Conservation (phyloP, 2,329 filamentous ascomycete genomes). For the Aspergillus eucalypticola region DNA sequence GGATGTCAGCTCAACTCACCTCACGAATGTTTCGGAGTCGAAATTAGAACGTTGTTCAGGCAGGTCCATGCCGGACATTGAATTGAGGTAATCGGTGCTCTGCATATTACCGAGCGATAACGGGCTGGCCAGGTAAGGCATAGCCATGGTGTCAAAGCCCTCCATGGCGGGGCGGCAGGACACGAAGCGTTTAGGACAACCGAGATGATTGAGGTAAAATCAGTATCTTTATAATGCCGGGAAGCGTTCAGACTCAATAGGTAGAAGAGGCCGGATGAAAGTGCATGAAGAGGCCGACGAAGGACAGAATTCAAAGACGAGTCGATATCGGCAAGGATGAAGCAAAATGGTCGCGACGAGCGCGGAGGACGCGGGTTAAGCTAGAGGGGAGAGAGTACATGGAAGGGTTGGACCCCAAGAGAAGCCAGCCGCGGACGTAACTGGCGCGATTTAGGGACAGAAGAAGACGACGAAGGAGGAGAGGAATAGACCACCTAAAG, state of each 20-base stretch:
- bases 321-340: conserved; percentile 1
- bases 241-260: background rate
- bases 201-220: background rate
- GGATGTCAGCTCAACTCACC: conserved; percentile 47
- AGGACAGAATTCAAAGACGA: background rate
- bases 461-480: background rate
- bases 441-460: no score
- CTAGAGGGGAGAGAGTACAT: conserved; percentile 12
- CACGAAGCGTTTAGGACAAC: background rate
- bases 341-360: conserved; percentile 12
- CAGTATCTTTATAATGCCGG: background rate
- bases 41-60: conserved; percentile 62
- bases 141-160: conserved; percentile 61
- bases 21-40: conserved; percentile 61
- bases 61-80: conserved; percentile 55
- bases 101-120: conserved; percentile 57
- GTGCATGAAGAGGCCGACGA: background rate
- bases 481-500: conserved; percentile 4
- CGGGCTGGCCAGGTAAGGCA: conserved; percentile 63
- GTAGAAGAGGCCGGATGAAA: conserved; percentile 11
- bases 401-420: background rate
- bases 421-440: no score
- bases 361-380: conserved; percentile 14
- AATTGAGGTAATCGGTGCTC: conserved; percentile 49
- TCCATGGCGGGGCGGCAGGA: conserved; percentile 44